Conservation (phyloP, 306 rosid species). For the Begonia peltatifolia region DNA sequence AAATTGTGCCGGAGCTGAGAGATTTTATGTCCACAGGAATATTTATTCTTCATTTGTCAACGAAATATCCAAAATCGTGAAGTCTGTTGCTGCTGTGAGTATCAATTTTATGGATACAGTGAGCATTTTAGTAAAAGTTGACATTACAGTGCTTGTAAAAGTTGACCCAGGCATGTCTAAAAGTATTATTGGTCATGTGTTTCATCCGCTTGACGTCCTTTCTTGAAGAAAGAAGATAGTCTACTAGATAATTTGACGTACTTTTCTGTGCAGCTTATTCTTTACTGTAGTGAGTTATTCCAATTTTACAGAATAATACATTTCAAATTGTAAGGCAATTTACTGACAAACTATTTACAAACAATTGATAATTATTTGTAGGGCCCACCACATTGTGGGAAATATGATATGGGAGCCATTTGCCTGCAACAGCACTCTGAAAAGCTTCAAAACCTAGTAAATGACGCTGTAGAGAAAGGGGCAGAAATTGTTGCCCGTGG, state of each 20-base stretch:
- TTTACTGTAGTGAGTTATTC: too few relatives aligned
- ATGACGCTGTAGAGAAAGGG: conserved; percentile 78
- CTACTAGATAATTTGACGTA: too few relatives aligned
- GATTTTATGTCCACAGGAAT: conserved; percentile 75
- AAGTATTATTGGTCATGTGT: too few relatives aligned
- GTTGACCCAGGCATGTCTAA: too few relatives aligned
- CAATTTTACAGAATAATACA: too few relatives aligned
- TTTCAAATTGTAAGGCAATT: too few relatives aligned
- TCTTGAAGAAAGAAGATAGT: too few relatives aligned
- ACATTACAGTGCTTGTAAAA: too few relatives aligned
- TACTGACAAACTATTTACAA: neutral
- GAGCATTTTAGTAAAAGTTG: too few relatives aligned
- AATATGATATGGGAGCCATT: conserved; percentile 89
- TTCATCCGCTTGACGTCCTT: too few relatives aligned
- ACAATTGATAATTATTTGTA: conserved; percentile 21
- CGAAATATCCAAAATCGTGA: conserved; percentile 59
- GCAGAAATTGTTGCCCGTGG: conserved; percentile 89
- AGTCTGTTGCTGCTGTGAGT: conserved; percentile 82
- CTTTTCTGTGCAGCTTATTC: too few relatives aligned
- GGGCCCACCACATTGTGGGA: conserved; percentile 88
- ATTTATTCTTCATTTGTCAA: conserved; percentile 63
- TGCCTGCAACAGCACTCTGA: conserved; percentile 95
- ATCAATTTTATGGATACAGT: conserved; percentile 2
- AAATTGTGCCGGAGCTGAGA: conserved; percentile 96
- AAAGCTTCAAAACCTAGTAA: conserved; percentile 70